Evolutionary conservation across 2,329 filamentous ascomycete genomes (phyloP), one percentile per base, ranked within the genome.

Genomic region (Xylaria sp.): DNA sequence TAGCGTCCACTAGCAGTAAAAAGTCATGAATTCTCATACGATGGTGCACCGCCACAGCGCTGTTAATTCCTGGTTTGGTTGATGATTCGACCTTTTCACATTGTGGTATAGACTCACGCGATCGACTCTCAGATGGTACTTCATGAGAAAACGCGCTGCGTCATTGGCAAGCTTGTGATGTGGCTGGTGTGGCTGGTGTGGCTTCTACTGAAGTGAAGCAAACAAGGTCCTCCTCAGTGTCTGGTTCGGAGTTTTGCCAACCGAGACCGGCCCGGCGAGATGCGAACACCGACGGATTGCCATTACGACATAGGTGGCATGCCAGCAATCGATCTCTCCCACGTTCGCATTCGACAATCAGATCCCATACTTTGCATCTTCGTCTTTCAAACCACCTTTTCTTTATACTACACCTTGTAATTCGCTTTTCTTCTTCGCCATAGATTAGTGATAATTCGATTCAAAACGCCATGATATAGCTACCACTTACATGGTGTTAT

Each of bases 381-480:
- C 37, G 37, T 10, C 37, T 10, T 10, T 42, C 37, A 42, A 42
- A 10, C 37, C 9, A 10, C 37, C 9, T 42, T 42, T 13, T 42
- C 37, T 10, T 42, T 42, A 9, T 10, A 42, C 37, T 16, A 16
- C 37, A 42, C 9, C 37, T 30, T 30, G 23, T 30, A 30, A 42
- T 42, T 42, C 37, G 54, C 44, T 47, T 18, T 23, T 30, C 23
- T 30, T 30, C 23, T 30, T 30, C 23, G 23, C 23, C 23, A 30
- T 30, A 30, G 2, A 30, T 5, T 30, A 4, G 23, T 30, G 23
- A 30, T 30, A 30, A 30, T 30, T 30, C 23, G 5, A 4, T 30
- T 4, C 16, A 16, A 30, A 42, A 39, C 50, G 58, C 61, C 62
- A 66, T 68, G 63, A 64, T 63, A 62, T 66, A 63, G 35, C 61